A percentile compares a stretch with the other conserved stretches of the same genome.
Evolutionary conservation across 164 flowering plant species (phyloP).

Genomic region (Berberis vulgaris): DNA sequence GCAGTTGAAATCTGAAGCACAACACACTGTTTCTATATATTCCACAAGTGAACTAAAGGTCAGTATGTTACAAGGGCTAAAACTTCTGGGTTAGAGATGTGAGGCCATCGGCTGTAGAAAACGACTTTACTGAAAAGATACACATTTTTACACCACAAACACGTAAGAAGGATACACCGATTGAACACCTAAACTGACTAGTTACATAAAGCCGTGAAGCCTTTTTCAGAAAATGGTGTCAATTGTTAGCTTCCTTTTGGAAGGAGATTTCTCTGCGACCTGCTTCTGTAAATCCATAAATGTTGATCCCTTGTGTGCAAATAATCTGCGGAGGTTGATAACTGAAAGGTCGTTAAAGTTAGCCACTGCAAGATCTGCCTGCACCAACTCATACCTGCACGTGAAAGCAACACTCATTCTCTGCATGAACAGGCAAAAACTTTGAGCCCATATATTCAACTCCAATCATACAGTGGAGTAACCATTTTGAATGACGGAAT

Average conservation of each 20-base stretch:
- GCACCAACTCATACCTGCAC: slow-evolving; percentile 57
- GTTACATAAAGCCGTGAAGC: background rate
- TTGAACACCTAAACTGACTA: background rate
- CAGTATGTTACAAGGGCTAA: too few relatives aligned
- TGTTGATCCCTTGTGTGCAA: slow-evolving; percentile 70
- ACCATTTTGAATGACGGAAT: too few relatives aligned
- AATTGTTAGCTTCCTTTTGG: slow-evolving; percentile 61
- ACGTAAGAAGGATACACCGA: background rate
- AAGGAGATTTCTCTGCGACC: slow-evolving; percentile 52
- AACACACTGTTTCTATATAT: too few relatives aligned
- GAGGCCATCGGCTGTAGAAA: too few relatives aligned
- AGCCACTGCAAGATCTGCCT: slow-evolving; percentile 91
- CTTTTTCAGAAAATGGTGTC: slow-evolving; percentile 66
- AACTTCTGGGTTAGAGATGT: too few relatives aligned
- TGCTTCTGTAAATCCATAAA: slow-evolving; percentile 95
- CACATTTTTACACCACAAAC: too few relatives aligned
- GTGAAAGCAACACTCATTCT: background rate
- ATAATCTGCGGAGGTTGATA: slow-evolving; percentile 83
- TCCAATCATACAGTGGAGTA: too few relatives aligned
- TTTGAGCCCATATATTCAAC: too few relatives aligned
- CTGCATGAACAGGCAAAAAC: too few relatives aligned
- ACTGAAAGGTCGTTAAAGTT: slow-evolving; percentile 83
- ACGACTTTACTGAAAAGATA: too few relatives aligned
- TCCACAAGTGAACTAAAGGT: too few relatives aligned
- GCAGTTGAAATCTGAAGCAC: too few relatives aligned